phyloP scores from a whole-genome alignment of 768 basidiomycete species.

The Crassisporium funariophilum region DNA sequence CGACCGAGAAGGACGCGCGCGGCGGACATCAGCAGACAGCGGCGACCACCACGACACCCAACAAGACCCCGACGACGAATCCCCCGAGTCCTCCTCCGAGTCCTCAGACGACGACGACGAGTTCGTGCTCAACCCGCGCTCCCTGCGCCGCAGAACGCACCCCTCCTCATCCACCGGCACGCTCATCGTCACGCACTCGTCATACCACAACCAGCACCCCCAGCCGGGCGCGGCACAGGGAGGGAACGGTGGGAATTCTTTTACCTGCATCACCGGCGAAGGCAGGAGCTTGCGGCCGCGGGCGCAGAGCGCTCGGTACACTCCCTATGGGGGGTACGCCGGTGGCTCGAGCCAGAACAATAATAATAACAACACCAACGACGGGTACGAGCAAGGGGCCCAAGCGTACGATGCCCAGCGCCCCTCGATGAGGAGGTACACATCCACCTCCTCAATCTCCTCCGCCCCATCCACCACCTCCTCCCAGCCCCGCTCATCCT shows the following conservation, averaged over 20 bases:
- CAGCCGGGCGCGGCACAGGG: conserved; percentile 3
- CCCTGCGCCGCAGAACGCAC: conserved; percentile 14
- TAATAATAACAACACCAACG: neutral
- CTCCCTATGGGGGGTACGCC: conserved; percentile 28
- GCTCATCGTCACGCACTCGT: conserved; percentile 4
- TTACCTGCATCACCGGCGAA: conserved; percentile 8
- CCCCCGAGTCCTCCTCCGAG: too few species aligned
- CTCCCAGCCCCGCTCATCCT: conserved; percentile 5
- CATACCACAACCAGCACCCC: neutral
- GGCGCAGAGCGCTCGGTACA: conserved; percentile 24
- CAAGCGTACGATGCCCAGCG: conserved; percentile 6
- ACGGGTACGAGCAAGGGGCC: neutral
- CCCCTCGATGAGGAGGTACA: conserved; percentile 2
- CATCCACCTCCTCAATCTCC: conserved; percentile 4
- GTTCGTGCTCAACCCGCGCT: conserved; percentile 29
- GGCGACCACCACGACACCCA: conserved; percentile 1
- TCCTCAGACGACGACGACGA: too few species aligned
- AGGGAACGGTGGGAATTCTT: conserved; percentile 4
- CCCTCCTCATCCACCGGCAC: conserved; percentile 11
- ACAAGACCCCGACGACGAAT: neutral
- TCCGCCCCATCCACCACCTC: conserved; percentile 4
- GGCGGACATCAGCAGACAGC: neutral
- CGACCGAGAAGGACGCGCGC: neutral
- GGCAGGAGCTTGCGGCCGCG: conserved; percentile 29
- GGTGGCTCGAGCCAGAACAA: neutral